Conservation (phyloP, 2,329 filamentous ascomycete species). For the Colletotrichum sp. region DNA sequence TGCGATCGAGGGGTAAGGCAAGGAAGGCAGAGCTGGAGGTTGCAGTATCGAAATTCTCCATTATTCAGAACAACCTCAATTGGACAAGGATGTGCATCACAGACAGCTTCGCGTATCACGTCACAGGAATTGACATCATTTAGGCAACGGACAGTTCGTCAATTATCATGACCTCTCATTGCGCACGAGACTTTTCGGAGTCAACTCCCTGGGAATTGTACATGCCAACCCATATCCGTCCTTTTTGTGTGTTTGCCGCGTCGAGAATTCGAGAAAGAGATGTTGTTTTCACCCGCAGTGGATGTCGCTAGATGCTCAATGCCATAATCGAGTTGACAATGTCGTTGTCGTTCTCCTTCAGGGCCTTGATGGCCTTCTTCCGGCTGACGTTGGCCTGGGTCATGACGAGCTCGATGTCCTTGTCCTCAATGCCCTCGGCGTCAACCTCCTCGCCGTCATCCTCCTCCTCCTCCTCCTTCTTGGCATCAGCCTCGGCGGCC, state of each 20-base stretch:
- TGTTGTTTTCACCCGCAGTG: neutral
- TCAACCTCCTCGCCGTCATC: conserved; percentile 97
- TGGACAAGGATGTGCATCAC: neutral
- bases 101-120: neutral
- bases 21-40: neutral
- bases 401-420: conserved; percentile 99
- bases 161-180: conserved; percentile 20
- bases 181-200: conserved; percentile 20
- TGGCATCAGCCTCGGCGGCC: conserved; percentile 67
- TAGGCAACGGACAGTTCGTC: neutral
- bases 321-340: conserved; percentile 99
- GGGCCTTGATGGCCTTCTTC: conserved; percentile 98
- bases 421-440: conserved; percentile 91
- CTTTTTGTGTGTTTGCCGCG: conserved; percentile 16
- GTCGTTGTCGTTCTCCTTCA: conserved; percentile 99
- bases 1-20: conserved; percentile 7
- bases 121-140: neutral
- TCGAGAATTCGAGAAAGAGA: conserved; percentile 17
- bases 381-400: conserved; percentile 94
- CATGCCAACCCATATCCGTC: conserved; percentile 27
- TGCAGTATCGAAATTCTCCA: neutral
- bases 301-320: conserved; percentile 73
- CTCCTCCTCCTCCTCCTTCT: conserved; percentile 82
- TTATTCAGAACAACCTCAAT: neutral
- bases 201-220: conserved; percentile 25